Evolutionary conservation across 2,329 filamentous ascomycete genomes (phyloP).

Genomic region (Pseudogymnoascus sp.): DNA sequence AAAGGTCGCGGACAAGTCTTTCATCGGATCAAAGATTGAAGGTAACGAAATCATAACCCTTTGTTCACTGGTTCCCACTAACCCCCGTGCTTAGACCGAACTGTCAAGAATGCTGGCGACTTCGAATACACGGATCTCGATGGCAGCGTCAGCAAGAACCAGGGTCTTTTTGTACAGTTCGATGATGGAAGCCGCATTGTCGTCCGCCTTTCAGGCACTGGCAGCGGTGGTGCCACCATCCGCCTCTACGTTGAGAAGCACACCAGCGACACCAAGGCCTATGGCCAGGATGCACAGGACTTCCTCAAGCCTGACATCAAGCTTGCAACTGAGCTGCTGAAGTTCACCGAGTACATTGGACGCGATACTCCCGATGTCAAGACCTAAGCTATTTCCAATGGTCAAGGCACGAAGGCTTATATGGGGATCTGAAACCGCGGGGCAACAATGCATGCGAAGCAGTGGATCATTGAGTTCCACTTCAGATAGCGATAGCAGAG

Average conservation of each 20-base stretch:
- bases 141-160: conserved; percentile 89
- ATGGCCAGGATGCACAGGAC: conserved; percentile 78
- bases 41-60: conserved; percentile 41
- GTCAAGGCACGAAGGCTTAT: not conserved
- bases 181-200: conserved; percentile 92
- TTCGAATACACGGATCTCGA: conserved; percentile 99
- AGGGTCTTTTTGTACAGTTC: conserved; percentile 92
- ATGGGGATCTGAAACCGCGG: conserved; percentile 6
- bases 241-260: conserved; percentile 97
- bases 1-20: conserved; percentile 66
- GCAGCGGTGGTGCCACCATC: conserved; percentile 91
- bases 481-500: conserved; percentile 3
- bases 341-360: conserved; percentile 90
- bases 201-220: conserved; percentile 89
- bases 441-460: not conserved
- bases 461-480: not conserved
- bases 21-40: conserved; percentile 75
- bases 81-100: conserved; percentile 51
- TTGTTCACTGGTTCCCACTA: conserved; percentile 13
- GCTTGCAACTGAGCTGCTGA: conserved; percentile 76
- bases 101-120: conserved; percentile 84
- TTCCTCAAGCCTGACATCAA: conserved; percentile 88
- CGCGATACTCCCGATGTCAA: conserved; percentile 93
- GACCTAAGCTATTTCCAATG: conserved; percentile 43
- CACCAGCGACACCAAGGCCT: conserved; percentile 72